These are phyloP conservation scores for Davidsoniella eucalypti DNA, from an alignment of 2,329 filamentous ascomycete species.

Conservation along the genomic window DNA sequence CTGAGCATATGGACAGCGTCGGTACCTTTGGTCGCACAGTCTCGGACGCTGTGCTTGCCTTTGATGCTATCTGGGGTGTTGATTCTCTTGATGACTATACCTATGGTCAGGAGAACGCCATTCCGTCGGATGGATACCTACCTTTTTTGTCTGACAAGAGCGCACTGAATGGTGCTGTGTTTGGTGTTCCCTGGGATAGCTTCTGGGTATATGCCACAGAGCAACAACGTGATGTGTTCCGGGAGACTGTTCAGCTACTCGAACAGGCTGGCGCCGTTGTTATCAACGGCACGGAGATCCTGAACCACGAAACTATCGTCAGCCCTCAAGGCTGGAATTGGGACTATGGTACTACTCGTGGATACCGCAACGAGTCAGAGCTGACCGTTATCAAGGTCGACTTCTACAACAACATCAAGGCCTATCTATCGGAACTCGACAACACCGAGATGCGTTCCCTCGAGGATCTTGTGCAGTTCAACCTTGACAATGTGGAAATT, in stretches of 20 bases:
- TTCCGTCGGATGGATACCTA: conserved; percentile 38
- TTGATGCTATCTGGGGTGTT: conserved; percentile 51
- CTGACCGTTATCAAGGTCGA: conserved; percentile 58
- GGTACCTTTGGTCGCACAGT: conserved; percentile 52
- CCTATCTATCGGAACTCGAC: conserved; percentile 44
- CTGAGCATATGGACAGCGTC: conserved; percentile 50
- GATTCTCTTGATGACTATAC: conserved; percentile 53
- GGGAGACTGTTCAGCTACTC: conserved; percentile 28
- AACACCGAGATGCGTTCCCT: conserved; percentile 44
- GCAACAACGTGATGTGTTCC: conserved; percentile 37
- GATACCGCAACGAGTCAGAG: conserved; percentile 55
- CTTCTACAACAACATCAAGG: conserved; percentile 45
- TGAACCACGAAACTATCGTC: conserved; percentile 43
- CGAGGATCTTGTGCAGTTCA: conserved; percentile 52
- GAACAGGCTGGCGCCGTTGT: conserved; percentile 46
- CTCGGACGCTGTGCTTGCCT: conserved; percentile 46
- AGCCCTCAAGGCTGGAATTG: conserved; percentile 57
- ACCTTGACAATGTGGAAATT: conserved; percentile 43
- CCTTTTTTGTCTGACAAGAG: conserved; percentile 37
- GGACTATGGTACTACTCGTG: conserved; percentile 46
- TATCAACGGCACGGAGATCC: conserved; percentile 54
- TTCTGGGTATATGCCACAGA: conserved; percentile 48
- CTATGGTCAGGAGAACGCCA: conserved; percentile 34
- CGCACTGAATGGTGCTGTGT: conserved; percentile 42
- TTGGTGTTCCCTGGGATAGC: conserved; percentile 55